Conservation (phyloP, 2,329 filamentous ascomycete species). For the Botrytis deweyae region DNA sequence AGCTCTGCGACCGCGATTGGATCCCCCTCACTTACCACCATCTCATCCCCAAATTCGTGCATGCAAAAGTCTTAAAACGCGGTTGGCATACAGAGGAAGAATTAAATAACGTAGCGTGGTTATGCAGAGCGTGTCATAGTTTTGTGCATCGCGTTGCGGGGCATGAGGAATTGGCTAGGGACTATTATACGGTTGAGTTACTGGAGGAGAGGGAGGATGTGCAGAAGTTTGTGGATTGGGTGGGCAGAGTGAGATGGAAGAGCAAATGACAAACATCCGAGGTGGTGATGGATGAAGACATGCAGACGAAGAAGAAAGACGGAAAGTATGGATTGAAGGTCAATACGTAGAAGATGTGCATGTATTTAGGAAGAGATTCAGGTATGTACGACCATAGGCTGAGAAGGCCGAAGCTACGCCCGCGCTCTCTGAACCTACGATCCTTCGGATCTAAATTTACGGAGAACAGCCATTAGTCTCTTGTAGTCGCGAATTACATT, state of each 20-base stretch:
- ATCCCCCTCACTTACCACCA: constrained; percentile 81
- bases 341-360: not conserved
- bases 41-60: constrained; percentile 75
- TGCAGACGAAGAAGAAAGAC: not conserved
- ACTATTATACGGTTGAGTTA: constrained; percentile 71
- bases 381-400: not conserved
- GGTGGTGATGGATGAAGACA: not conserved
- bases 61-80: constrained; percentile 72
- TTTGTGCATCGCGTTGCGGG: constrained; percentile 74
- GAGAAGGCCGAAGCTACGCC: not conserved
- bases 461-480: not conserved
- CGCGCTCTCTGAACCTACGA: fast-evolving
- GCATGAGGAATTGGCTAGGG: constrained; percentile 74
- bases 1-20: constrained; percentile 74
- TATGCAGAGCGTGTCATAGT: constrained; percentile 80
- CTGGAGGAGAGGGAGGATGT: constrained; percentile 72
- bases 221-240: constrained; percentile 69
- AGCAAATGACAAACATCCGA: not conserved
- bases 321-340: not conserved
- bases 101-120: constrained; percentile 79
- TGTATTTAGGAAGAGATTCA: not conserved
- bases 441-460: not conserved
- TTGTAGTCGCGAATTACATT: not conserved
- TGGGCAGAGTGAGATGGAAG: constrained; percentile 67
- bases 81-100: constrained; percentile 77